Evolutionary conservation across 345 rosid species (phyloP), one percentile per base, ranked within the genome.

Genomic region (Bretschneidera sinensis): DNA sequence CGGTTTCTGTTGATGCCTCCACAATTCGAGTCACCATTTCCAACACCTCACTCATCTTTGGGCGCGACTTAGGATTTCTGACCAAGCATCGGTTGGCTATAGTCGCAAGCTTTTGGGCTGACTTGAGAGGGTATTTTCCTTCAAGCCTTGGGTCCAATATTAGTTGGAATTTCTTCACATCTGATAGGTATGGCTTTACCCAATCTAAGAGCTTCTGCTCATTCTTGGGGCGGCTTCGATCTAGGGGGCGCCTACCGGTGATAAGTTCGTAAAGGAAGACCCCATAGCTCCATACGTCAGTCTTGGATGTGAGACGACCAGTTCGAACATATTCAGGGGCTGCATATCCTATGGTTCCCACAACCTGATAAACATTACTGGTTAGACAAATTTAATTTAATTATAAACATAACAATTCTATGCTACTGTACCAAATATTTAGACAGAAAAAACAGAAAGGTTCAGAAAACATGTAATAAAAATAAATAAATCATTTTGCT

Each of bases 261-360:
- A 92, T 79, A 62, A 92, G 91, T 65, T 92, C 98, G 20, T 81
- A 92, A 43, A 92, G 81, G 82, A 92, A 89, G n/a, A 92, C 96
- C 5, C 96, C 96, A 56, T 79, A 92, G 72, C 96, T 81, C 96
- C 96, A 89, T 21, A 92, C 89, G 25, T 92, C 98, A 55, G 75
- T 92, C 85, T 86, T 84, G 20, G 82, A 79, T 34, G 96, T 90
- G 48, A 89, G 81, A 63, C 94, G 89, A 9, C 97, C 97, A 0
- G 97, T 86, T 34, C 78, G 92, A 51, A 92, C 22, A 60, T 92
- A 92, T 20, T 92, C 98, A 1, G 96, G 98, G 35, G 98, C 89
- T 10, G 88, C 94, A 80, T 92, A 92, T 63, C 95, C 97, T 86
- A 83, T 74, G 54, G 98, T 92, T 54, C 97, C 98, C 35, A 92